Evolutionary conservation across 139 green algal genomes (phyloP), one percentile per base, ranked within the genome.

Genomic region (Zygnema circumcarinatum): DNA sequence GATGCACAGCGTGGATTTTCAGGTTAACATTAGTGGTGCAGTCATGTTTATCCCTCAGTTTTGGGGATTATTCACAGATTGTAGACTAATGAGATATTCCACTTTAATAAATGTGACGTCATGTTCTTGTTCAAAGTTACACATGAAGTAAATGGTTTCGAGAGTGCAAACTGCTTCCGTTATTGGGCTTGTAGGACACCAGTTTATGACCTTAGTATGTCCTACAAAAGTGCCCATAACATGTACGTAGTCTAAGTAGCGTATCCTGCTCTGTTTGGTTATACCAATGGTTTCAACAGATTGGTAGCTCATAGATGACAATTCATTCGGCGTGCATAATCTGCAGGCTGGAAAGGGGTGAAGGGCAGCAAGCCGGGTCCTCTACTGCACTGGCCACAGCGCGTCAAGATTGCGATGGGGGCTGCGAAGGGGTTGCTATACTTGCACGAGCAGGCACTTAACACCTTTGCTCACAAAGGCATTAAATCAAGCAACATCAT

Each of bases 401-500:
- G 84, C 11, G 38, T 89, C n/a, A 78, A 89, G 76, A 82, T 89
- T 47, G 84, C 84, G 20, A 38, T 89, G 76, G 78, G 79, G 7
- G 78, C 76, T 33, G 84, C 84, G 31, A 90, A 83, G 76, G 84
- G 84, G 1, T 67, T 89, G 3, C 40, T 88, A 67, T 89, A 88
- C 75, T 76, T 88, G 16, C 83, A 88, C 33, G 83, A 86, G 75
- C 67, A 88, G 75, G 83, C 54, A 22, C 36, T 67, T 29, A 67
- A 39, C 7, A 52, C 84, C 2, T 42, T 89, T 20, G 54, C 86
- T 41, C 84, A 89, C 36, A 78, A 80, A 81, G 38, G 38, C 0
- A 56, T 89, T n/a, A 90, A 89, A 22, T 89, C 84, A 11, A 42
- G 39, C 47, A 89, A 89, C 29, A 69, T 89, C 39, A 67, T 89